Base-by-base conservation (phyloP, 2,329 filamentous ascomycete species). In the Pseudocercospora eumusae region DNA sequence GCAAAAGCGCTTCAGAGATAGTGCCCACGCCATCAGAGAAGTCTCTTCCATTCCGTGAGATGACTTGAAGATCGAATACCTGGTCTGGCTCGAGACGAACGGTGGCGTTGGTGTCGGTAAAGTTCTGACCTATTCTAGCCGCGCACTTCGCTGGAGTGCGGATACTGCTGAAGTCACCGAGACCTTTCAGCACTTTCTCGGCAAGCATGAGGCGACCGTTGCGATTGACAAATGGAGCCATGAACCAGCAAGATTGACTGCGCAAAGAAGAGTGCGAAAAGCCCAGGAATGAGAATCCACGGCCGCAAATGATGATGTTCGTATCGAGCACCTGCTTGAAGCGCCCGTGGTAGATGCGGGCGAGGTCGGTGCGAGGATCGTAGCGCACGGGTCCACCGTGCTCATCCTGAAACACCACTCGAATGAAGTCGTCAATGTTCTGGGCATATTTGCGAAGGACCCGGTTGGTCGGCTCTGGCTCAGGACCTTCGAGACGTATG, bases 11-110 rank as follows among this genome's bases (percentile, higher is more conserved):
- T 10, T 68, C 70, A 0, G 91, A 93, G 4, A 95, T 84, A 0
- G 86, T 91, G 0, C 91, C 91, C 0, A 91, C 88, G 1, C 91
- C 91, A 70, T 95, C 91, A 63, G 88, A 92, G 72, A 95, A 96
- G 0, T 87, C 81, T 4, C 86, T 82, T 0, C 75, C 77, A 10
- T 82, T 83, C n/a, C 74, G 72, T 61, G 82, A 78, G 1, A 91
- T 78, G 61, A 90, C 86, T 0, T 71, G 66, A 0, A 87, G 80
- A 1, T 54, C 5, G 74, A 68, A 1, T 21, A 68, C 57, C 73
- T 68, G 57, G 76, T 75, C 65, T 4, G 61, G 67, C 20, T 71
- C 69, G 13, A 88, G 74, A 0, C 80, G 73, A 0, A 93, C 77
- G 0, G 88, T 84, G 45, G 81, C 86, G 1, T 85, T 85, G 0